phyloP scores from a whole-genome alignment of 2,329 filamentous ascomycete genomes.

The Pseudocercospora vitis region DNA sequence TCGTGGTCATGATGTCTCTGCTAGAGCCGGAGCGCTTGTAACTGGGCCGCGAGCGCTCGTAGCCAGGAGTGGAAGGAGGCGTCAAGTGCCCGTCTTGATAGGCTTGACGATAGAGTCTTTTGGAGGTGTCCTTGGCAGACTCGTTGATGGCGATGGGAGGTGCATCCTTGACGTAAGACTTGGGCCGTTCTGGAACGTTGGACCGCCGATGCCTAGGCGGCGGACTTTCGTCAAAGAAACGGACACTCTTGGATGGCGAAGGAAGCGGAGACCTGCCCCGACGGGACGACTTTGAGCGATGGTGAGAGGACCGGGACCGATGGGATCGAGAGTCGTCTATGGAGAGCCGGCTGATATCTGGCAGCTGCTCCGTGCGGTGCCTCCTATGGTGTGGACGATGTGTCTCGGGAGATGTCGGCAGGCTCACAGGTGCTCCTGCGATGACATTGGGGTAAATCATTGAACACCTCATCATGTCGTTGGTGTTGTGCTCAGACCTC shows the following conservation, averaged over 20 bases:
- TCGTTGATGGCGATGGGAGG: conserved; percentile 25
- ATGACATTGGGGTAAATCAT: conserved; percentile 16
- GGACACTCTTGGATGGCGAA: conserved; percentile 21
- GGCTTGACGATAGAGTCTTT: conserved; percentile 17
- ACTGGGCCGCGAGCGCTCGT: not conserved
- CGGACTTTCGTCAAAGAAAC: conserved; percentile 23
- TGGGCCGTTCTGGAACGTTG: conserved; percentile 16
- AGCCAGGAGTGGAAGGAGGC: not conserved
- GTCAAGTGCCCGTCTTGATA: conserved; percentile 1
- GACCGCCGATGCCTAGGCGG: conserved; percentile 11
- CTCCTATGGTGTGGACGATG: conserved; percentile 5
- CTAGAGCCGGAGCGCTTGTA: not conserved
- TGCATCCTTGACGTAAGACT: conserved; percentile 22
- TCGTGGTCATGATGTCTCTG: not conserved
- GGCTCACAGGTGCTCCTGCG: not conserved
- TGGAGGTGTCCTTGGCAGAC: conserved; percentile 24
- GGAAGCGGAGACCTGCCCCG: conserved; percentile 8
- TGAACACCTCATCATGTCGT: conserved; percentile 15
- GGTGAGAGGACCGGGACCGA: conserved; percentile 11
- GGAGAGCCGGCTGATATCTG: conserved; percentile 13
- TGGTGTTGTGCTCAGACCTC: conserved; percentile 4
- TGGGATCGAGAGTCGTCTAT: conserved; percentile 13
- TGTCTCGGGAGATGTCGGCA: not conserved
- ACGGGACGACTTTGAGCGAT: conserved; percentile 1
- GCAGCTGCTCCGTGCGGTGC: conserved; percentile 10